A percentile compares a stretch with the other conserved stretches of the same genome.
Evolutionary conservation across 805 yeast genomes (phyloP).

Genomic region (Saccharomycopsis sp.): DNA sequence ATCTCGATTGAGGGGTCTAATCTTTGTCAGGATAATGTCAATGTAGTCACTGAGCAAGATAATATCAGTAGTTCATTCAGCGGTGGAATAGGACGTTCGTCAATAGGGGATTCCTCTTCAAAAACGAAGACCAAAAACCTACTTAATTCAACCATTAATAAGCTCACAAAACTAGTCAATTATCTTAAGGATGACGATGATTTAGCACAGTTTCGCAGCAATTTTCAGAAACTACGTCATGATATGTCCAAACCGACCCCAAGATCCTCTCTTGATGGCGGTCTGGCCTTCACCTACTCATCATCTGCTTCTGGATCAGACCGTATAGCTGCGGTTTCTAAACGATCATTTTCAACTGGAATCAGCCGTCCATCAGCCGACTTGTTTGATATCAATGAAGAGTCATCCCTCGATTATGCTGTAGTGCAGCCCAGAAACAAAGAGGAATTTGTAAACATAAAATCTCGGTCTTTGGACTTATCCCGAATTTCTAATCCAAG

Average conservation of each 20-base stretch:
- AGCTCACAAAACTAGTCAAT: slow-evolving; percentile 15
- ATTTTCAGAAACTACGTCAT: slow-evolving; percentile 19
- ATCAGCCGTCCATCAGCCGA: background rate
- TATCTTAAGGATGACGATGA: slow-evolving; percentile 18
- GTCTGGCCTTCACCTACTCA: background rate
- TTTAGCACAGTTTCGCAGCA: slow-evolving; percentile 14
- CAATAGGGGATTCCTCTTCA: slow-evolving; percentile 3
- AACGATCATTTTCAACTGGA: background rate
- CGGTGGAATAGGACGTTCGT: slow-evolving; percentile 11
- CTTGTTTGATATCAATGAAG: background rate
- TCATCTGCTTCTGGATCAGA: background rate
- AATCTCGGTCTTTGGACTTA: slow-evolving; percentile 12
- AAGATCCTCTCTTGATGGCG: slow-evolving; percentile 18
- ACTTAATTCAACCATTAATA: slow-evolving; percentile 18
- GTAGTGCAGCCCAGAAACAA: slow-evolving; percentile 1
- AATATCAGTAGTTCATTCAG: slow-evolving; percentile 1
- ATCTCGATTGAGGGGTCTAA: slow-evolving; percentile 15
- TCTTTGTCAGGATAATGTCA: background rate
- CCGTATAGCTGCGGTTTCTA: background rate
- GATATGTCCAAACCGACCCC: slow-evolving; percentile 21
- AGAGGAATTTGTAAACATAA: background rate
- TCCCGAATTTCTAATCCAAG: background rate
- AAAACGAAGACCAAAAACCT: slow-evolving; percentile 5
- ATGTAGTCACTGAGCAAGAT: slow-evolving; percentile 6
- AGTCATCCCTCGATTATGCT: background rate